phyloP scores from a whole-genome alignment of 1,284 basidiomycete genomes.

The Sanguinoderma infundibulare region DNA sequence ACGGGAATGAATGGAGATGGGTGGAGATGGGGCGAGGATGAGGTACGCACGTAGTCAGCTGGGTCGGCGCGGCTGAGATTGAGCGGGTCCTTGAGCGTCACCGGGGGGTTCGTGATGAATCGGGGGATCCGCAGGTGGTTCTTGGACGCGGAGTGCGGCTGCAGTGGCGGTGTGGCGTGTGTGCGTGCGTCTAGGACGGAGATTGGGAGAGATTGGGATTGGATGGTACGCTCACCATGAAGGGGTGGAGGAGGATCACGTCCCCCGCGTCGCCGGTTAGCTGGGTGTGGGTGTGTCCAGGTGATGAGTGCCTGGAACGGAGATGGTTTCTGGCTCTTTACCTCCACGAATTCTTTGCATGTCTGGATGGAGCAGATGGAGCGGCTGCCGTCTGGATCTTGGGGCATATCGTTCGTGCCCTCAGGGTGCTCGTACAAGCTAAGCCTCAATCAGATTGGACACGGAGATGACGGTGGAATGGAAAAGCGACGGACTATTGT shows the following conservation, averaged over 20 bases:
- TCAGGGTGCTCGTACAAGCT: conserved; percentile 37
- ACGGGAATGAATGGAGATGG: no score
- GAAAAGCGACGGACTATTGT: conserved; percentile 28
- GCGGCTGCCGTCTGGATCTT: conserved; percentile 34
- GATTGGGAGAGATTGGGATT: background rate
- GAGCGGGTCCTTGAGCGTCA: conserved; percentile 41
- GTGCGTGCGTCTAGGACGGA: background rate
- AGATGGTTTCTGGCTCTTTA: conserved; percentile 5
- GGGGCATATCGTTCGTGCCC: conserved; percentile 28
- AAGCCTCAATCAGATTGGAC: background rate
- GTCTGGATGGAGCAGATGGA: conserved; percentile 32
- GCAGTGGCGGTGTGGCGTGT: background rate
- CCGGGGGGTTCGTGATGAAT: conserved; percentile 45
- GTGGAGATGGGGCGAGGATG: background rate
- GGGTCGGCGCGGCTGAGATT: conserved; percentile 40
- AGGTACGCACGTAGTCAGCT: conserved; percentile 32
- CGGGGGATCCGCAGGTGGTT: conserved; percentile 40
- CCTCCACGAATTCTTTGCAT: conserved; percentile 38
- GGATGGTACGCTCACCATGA: conserved; percentile 38
- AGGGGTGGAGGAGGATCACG: conserved; percentile 43
- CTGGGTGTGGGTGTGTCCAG: conserved; percentile 16
- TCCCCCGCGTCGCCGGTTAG: conserved; percentile 42
- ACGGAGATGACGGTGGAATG: background rate
- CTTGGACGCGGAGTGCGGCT: conserved; percentile 42
- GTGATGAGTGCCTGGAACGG: background rate